Evolutionary conservation across 208 protist genomes (phyloP), one percentile per base, ranked within the genome.

Genomic region (Crithidia sp.): DNA sequence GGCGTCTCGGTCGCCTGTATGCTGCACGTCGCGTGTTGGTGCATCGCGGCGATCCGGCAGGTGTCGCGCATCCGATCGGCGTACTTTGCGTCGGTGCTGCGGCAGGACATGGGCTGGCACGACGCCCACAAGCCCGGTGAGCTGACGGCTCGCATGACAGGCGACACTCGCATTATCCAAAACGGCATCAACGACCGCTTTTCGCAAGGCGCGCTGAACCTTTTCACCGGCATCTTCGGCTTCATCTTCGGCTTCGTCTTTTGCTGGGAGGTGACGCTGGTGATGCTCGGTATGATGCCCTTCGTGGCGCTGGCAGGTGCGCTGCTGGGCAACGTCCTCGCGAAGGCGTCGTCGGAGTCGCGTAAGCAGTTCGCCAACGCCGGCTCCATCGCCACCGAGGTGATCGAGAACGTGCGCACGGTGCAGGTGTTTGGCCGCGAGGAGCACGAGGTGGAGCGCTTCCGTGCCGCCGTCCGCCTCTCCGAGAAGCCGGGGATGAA

Each of bases 21-120:
- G 37, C 59, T 65, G 10, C 82, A 89, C 63, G 85, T 90, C n/a
- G 49, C 58, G 36, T 90, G 82, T 56, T 95, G 84, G 84, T 85
- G 67, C 43, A 59, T 92, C 17, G 73, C 88, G 7, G 88, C 85
- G 17, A 56, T 55, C 5, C 87, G 88, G 16, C 90, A 95, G 74
- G 80, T 88, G n/a, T 53, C 71, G 7, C 78, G 74, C 66, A 82
- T 95, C 55, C 88, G 87, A 41, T 9, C 66, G 49, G 16, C n/a
- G 53, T 95, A 84, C 75, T 92, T 95, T 59, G 57, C 62, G 40
- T 81, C 90, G 7, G 75, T 85, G 47, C 77, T 97, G 71, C 86
- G 91, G 9, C 93, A 97, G 71, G 91, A 97, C 59, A 93, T 95
- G 19, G 88, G 88, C 39, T 97, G 89, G 89, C 91, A 95, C 76